Evolutionary conservation across 306 rosid species (phyloP).

Genomic region (Vicia faba): DNA sequence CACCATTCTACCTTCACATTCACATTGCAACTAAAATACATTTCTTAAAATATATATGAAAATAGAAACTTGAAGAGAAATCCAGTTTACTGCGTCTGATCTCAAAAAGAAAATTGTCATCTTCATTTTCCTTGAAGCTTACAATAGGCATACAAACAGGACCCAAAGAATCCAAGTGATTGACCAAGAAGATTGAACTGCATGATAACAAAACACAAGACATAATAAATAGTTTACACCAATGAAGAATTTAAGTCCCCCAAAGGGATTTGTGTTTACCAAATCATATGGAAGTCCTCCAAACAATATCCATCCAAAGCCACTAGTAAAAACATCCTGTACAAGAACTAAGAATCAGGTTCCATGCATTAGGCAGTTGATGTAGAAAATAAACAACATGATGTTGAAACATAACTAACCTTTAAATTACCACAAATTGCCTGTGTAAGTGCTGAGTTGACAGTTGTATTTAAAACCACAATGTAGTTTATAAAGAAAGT

Average conservation of each 20-base stretch:
- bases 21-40: not conserved
- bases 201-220: constrained; percentile 22
- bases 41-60: not conserved
- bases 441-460: constrained; percentile 87
- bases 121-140: constrained; percentile 62
- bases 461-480: constrained; percentile 70
- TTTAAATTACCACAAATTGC: constrained; percentile 73
- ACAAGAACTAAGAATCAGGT: not conserved
- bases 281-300: constrained; percentile 46
- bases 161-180: constrained; percentile 70
- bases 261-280: constrained; percentile 23
- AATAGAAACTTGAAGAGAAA: not conserved
- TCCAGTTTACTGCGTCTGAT: not conserved
- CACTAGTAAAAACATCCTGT: constrained; percentile 42
- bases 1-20: not conserved
- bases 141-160: constrained; percentile 68
- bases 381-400: not conserved
- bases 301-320: constrained; percentile 41
- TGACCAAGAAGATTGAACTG: constrained; percentile 70
- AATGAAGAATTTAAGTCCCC: not conserved
- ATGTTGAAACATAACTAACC: constrained; percentile 21
- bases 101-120: not conserved
- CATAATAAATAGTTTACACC: not conserved
- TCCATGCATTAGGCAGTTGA: not conserved
- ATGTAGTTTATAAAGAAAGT: constrained; percentile 76